Base-by-base conservation (phyloP, 805 yeast genomes). In the Clavispora santaluciae region DNA sequence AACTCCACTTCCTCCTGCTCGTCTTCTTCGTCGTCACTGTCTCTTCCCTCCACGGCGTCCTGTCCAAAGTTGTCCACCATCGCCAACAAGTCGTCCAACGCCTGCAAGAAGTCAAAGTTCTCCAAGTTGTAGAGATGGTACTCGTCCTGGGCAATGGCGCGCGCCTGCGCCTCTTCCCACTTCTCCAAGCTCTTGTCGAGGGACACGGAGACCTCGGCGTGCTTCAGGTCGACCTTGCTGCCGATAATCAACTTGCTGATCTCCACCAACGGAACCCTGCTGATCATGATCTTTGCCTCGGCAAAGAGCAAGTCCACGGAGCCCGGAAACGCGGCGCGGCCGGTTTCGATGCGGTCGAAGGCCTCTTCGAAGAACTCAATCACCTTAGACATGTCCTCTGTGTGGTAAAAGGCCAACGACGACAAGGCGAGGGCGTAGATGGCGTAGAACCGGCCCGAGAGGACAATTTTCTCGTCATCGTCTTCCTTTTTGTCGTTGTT, bases 341-440 rank as follows among this genome's bases (percentile, higher is more conserved):
- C 95, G 11, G 66, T 51, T 6, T 72, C 73, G 21, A 78, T 67
- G 49, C 95, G 74, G 44, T 87, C 96, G 17, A 83, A 45, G 5
- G 95, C 84, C 29, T 84, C 86, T 10, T 75, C 76, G 39, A 86
- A 79, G 57, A 70, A 86, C 36, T 78, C 84, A 9, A 62, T 58
- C 7, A 83, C 72, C 22, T 63, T 51, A n/a, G 61, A 59, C 7
- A 41, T 63, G 12, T 66, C 72, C n/a, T 61, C 73, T 9, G 68
- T 61, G 47, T 77, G 72, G 61, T 78, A 83, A 25, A 69, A 67
- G 1, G 86, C 78, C 48, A 84, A 64, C 43, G 82, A 87, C 29
- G 79, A 71, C 33, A 86, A 63, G 0, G 95, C 82, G 34, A 79
- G 63, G 0, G 88, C 90, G 60, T 89, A 91, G 22, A 85, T 76